Evolutionary conservation across 192 early-diverging fungal species (phyloP), one percentile per base, ranked within the genome.

Genomic region (Powellomyces hirtus): DNA sequence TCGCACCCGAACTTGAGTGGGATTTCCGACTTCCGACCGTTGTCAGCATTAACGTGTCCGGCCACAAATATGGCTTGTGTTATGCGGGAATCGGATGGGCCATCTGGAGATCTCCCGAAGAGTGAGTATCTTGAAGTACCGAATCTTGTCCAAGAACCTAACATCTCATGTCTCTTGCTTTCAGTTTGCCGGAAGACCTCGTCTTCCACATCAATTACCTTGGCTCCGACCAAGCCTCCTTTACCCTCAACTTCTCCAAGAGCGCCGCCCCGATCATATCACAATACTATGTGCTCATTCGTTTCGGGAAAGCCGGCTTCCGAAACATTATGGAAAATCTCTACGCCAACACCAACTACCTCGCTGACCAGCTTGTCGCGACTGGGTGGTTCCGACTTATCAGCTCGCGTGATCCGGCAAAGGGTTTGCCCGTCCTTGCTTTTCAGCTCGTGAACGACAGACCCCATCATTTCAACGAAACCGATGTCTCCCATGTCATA

Each of bases 1-100:
- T 86, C 6, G 79, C 78, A 42, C 91, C 91, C 22, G 80, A 89
- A 10, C 78, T 93, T 35, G 76, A 79, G 53, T 94, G 92, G 92
- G 79, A 83, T 66, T 90, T 90, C 68, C 66, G 85, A 18, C 77
- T 92, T 14, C 68, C 72, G 1, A 87, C 82, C 14, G 92, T 94
- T 13, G 82, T 79, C 6, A 90, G 88, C 20, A 94, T 94, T 76
- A 93, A 92, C 71, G 84, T 84, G 22, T 89, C 88, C 44, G 91
- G 92, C 45, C 91, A 92, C 86, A 94, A 94, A 73, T 94, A 82
- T 78, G 92, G 92, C n/a, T 80, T 94, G 35, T 81, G 85, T 10
- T 92, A 92, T 68, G 84, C 90, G 4, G 92, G 92, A 45, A 78
- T 94, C 50, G 92, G 92, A 36, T 94, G 92, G 92, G 80, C 85